Evolutionary conservation across 2,329 filamentous ascomycete genomes (phyloP).

Genomic region (Furcasterigmium sp.): DNA sequence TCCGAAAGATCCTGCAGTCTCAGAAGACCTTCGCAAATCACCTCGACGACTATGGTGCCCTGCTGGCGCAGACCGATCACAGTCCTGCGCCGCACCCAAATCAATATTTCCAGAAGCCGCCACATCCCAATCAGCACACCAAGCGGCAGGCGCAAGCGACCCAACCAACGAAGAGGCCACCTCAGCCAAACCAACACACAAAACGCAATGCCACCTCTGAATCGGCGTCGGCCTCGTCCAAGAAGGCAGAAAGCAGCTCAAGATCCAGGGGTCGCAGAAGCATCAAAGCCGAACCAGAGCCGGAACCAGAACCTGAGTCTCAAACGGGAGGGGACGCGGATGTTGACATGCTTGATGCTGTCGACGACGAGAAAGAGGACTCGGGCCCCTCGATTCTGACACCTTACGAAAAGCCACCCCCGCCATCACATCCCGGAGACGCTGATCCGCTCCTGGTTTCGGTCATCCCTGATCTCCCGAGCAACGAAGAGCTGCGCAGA

Average conservation of each 20-base stretch:
- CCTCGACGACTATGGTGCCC: conserved; percentile 71
- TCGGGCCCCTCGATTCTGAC: conserved; percentile 22
- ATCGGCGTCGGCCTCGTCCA: not conserved
- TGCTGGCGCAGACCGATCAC: conserved; percentile 40
- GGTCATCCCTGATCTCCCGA: conserved; percentile 51
- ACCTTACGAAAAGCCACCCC: conserved; percentile 24
- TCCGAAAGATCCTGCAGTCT: conserved; percentile 71
- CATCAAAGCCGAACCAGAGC: conserved; percentile 9
- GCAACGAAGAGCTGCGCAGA: conserved; percentile 56
- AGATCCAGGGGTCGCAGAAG: not conserved
- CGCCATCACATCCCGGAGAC: conserved; percentile 41
- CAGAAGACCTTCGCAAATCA: conserved; percentile 83
- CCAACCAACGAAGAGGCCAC: conserved; percentile 1
- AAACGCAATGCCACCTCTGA: conserved; percentile 11
- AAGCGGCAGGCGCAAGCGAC: conserved; percentile 13
- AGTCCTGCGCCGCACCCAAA: conserved; percentile 19
- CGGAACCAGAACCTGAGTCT: not conserved
- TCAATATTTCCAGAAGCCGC: conserved; percentile 19
- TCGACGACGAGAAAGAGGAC: not conserved
- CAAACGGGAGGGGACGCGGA: conserved; percentile 17
- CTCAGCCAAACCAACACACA: conserved; percentile 7
- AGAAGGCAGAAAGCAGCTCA: not conserved
- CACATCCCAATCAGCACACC: conserved; percentile 17
- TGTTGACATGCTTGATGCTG: conserved; percentile 29
- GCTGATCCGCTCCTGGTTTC: conserved; percentile 53